phyloP scores from a whole-genome alignment of 2,329 filamentous ascomycete species.

The Pestalotiopsis sp. region DNA sequence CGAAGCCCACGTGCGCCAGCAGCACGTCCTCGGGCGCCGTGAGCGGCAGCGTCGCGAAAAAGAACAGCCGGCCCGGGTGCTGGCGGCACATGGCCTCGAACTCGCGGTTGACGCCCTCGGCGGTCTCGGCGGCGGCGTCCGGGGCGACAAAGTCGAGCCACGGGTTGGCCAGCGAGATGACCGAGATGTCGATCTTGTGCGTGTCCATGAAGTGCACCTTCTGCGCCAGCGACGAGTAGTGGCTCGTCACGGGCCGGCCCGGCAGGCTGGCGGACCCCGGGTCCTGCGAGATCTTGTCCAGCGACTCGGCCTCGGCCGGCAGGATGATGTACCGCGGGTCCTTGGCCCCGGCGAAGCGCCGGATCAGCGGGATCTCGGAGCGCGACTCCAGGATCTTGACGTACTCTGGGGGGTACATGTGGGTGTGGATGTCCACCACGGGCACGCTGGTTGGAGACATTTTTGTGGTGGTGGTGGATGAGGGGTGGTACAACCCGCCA shows the following conservation, averaged over 20 bases:
- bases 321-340: constrained; percentile 70
- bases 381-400: constrained; percentile 62
- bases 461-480: constrained; percentile 2
- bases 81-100: constrained; percentile 71
- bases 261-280: constrained; percentile 56
- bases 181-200: constrained; percentile 79
- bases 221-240: constrained; percentile 78
- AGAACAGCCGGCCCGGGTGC: constrained; percentile 71
- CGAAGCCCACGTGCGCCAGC: constrained; percentile 63
- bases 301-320: constrained; percentile 46
- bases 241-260: constrained; percentile 79
- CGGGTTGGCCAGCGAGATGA: constrained; percentile 88
- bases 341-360: constrained; percentile 58
- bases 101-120: constrained; percentile 73
- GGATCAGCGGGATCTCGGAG: constrained; percentile 68
- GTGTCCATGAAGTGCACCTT: constrained; percentile 88
- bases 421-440: constrained; percentile 69
- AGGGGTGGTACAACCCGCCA: no score
- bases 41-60: constrained; percentile 81
- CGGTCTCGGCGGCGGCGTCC: constrained; percentile 62
- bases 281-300: constrained; percentile 46
- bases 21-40: constrained; percentile 66
- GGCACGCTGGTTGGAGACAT: constrained; percentile 39
- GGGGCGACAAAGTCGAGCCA: constrained; percentile 84
- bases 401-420: constrained; percentile 69